Conservation (phyloP, 306 rosid species). For the Prunus salicina region DNA sequence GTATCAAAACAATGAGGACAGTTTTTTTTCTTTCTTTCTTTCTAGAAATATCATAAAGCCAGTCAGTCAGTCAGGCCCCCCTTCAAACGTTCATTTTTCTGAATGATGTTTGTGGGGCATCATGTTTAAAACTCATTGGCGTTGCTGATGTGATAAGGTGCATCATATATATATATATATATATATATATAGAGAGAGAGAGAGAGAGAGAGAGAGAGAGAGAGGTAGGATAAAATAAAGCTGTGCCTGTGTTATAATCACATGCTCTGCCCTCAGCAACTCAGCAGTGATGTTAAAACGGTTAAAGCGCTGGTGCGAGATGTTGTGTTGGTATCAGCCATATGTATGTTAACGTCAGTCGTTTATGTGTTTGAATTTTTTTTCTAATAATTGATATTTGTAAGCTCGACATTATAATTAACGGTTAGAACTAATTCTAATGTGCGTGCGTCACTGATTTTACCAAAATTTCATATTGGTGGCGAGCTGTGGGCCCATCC, state of each 20-base stretch:
- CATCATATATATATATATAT: not conserved
- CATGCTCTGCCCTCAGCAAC: not conserved
- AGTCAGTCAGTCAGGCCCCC: not conserved
- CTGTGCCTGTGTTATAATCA: not conserved
- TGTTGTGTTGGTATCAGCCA: no score
- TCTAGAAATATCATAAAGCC: not conserved
- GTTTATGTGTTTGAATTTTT: no score
- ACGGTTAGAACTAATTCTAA: no score
- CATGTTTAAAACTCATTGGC: not conserved
- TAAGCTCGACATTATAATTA: no score
- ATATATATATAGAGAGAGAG: not conserved
- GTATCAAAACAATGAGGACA: not conserved
- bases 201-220: no score
- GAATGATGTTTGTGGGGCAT: not conserved
- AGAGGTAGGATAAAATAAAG: not conserved
- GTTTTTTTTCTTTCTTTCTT: not conserved
- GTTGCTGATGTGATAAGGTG: slow-evolving; percentile 10
- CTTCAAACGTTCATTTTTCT: not conserved
- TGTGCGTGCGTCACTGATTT: no score
- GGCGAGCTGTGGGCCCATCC: not conserved
- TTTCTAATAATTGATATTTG: no score
- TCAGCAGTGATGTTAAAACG: not conserved
- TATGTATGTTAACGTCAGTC: no score
- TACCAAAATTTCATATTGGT: not conserved
- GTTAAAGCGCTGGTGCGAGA: not conserved